Conservation (phyloP, 2,329 filamentous ascomycete genomes). For the Alternaria sp. region DNA sequence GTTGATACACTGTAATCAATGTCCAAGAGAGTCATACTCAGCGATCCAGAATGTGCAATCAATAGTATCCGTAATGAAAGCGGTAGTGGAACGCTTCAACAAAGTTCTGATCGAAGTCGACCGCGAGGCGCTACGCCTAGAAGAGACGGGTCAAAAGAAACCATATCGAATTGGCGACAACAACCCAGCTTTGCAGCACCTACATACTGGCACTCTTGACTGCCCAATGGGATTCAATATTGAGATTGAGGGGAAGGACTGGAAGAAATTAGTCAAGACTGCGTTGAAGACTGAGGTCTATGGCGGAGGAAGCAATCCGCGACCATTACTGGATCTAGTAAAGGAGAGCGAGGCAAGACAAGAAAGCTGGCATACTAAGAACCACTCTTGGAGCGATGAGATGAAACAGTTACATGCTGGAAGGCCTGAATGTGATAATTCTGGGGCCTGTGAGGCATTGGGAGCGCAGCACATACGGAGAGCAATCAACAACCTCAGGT, state of each 20-base stretch:
- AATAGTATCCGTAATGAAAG: slow-evolving; percentile 53
- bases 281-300: slow-evolving; percentile 56
- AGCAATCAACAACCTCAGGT: slow-evolving; percentile 23
- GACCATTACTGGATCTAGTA: slow-evolving; percentile 47
- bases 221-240: slow-evolving; percentile 57
- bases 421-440: slow-evolving; percentile 11
- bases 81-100: slow-evolving; percentile 53
- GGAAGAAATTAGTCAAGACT: slow-evolving; percentile 54
- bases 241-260: slow-evolving; percentile 55
- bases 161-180: slow-evolving; percentile 55
- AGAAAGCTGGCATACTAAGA: slow-evolving; percentile 50
- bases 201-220: slow-evolving; percentile 54
- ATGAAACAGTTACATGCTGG: slow-evolving; percentile 29
- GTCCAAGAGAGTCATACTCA: slow-evolving; percentile 53
- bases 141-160: slow-evolving; percentile 47
- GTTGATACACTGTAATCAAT: slow-evolving; percentile 54
- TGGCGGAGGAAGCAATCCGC: slow-evolving; percentile 44
- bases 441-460: slow-evolving; percentile 24
- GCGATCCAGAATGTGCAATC: slow-evolving; percentile 57
- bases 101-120: slow-evolving; percentile 53
- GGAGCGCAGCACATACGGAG: slow-evolving; percentile 23
- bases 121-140: slow-evolving; percentile 47
- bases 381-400: slow-evolving; percentile 24
- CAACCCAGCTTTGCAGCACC: slow-evolving; percentile 47
- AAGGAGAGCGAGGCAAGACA: slow-evolving; percentile 54